Evolutionary conservation across 257 asterid species (phyloP).

Genomic region (Anisodus acutangulus): DNA sequence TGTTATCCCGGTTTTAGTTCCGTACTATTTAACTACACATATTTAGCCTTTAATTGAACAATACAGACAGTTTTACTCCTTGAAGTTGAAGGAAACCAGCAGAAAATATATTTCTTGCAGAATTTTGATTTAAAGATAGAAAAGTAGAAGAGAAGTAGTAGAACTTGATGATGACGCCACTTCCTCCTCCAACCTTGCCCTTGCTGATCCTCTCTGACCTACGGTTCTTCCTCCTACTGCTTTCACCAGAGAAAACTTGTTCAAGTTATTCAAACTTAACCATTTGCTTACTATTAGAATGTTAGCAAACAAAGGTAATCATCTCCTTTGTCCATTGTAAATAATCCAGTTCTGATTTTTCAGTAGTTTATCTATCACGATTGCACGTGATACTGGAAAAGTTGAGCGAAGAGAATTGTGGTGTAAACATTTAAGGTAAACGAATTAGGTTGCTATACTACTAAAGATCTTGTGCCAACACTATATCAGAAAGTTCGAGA

Average conservation of each 20-base stretch:
- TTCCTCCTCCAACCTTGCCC: slow-evolving; percentile 17
- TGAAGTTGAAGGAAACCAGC: not conserved
- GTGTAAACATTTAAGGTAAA: not conserved
- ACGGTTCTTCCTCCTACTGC: slow-evolving; percentile 12
- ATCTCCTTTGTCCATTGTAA: slow-evolving; percentile 19
- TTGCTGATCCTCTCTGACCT: not conserved
- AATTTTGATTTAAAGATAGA: not conserved
- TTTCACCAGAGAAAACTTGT: slow-evolving; percentile 13
- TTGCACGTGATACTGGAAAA: not conserved
- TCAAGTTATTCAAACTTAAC: slow-evolving; percentile 13
- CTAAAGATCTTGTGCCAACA: slow-evolving; percentile 6
- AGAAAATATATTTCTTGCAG: not conserved
- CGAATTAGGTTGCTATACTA: not conserved
- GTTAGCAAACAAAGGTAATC: not conserved
- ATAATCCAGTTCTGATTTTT: not conserved
- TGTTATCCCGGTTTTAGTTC: not conserved
- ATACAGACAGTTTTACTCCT: not conserved
- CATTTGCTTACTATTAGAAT: slow-evolving; percentile 13
- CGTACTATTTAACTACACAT: not conserved
- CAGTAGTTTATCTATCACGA: slow-evolving; percentile 20
- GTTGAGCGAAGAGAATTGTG: slow-evolving; percentile 1
- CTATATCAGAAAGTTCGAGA: not conserved
- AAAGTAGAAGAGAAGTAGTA: not conserved
- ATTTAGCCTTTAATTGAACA: not conserved
- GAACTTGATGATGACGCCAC: slow-evolving; percentile 12